These are phyloP conservation scores for Colletotrichum sp. DNA, from an alignment of 2,329 filamentous ascomycete genomes.

Conservation along the genomic window DNA sequence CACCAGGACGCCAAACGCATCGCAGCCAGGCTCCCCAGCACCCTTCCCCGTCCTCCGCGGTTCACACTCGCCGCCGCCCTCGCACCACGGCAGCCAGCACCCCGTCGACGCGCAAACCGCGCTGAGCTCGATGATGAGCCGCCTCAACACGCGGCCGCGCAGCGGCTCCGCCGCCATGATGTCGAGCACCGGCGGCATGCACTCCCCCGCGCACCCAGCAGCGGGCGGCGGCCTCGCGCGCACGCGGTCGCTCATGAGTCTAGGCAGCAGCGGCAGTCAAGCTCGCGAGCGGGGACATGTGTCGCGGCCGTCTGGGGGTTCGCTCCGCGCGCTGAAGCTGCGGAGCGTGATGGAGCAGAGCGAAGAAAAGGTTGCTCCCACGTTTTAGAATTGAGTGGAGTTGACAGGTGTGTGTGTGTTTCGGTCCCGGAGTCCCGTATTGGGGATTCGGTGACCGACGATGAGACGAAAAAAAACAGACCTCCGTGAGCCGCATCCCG, in stretches of 20 bases:
- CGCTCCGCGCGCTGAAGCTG: slow-evolving; percentile 25
- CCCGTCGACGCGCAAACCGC: slow-evolving; percentile 23
- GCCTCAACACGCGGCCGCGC: slow-evolving; percentile 34
- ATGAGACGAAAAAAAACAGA: background rate
- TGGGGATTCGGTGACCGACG: background rate
- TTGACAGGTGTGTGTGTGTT: background rate
- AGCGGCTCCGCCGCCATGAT: slow-evolving; percentile 21
- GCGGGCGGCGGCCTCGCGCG: background rate
- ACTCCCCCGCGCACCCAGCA: background rate
- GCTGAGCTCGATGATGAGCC: slow-evolving; percentile 35
- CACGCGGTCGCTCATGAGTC: background rate
- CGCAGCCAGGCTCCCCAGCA: background rate
- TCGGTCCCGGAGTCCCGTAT: background rate
- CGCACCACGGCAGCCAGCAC: background rate
- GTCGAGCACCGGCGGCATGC: background rate
- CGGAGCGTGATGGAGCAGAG: slow-evolving; percentile 12
- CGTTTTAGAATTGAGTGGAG: background rate
- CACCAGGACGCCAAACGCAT: background rate
- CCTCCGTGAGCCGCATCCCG: background rate
- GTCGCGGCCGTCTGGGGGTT: slow-evolving; percentile 16
- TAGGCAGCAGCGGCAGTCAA: background rate
- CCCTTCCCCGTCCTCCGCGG: slow-evolving; percentile 22
- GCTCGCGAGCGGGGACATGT: background rate
- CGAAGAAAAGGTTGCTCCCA: slow-evolving; percentile 17
- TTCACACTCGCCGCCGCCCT: slow-evolving; percentile 28